A percentile compares a stretch with the other conserved stretches of the same genome.
Evolutionary conservation across 2,329 filamentous ascomycete species (phyloP).

Genomic region (Xylariaceae sp.): DNA sequence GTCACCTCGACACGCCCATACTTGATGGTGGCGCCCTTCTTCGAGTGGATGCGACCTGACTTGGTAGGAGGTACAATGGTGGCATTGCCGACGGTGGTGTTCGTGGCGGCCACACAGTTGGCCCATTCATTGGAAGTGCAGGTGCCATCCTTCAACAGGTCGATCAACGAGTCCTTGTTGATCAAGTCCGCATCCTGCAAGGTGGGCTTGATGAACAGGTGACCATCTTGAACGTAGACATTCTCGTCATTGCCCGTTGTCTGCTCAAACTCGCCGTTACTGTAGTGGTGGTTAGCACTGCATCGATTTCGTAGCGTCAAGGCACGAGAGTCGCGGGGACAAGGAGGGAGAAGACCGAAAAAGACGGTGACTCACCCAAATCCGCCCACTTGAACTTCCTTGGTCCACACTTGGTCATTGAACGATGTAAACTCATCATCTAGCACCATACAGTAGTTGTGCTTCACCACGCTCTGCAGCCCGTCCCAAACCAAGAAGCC

Average conservation of each 20-base stretch:
- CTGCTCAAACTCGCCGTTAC: slow-evolving; percentile 77
- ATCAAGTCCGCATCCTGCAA: slow-evolving; percentile 66
- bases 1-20: slow-evolving; percentile 79
- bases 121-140: slow-evolving; percentile 60
- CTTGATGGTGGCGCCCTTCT: slow-evolving; percentile 65
- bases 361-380: slow-evolving; percentile 57
- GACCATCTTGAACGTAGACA: slow-evolving; percentile 64
- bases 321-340: background rate
- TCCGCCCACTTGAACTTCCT: slow-evolving; percentile 70
- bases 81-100: slow-evolving; percentile 64
- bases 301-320: slow-evolving; percentile 7
- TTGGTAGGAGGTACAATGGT: slow-evolving; percentile 73
- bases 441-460: slow-evolving; percentile 68
- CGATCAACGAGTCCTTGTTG: slow-evolving; percentile 61
- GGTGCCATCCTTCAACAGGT: slow-evolving; percentile 60
- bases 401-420: slow-evolving; percentile 62
- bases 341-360: too few relatives aligned
- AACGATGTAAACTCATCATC: slow-evolving; percentile 61
- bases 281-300: slow-evolving; percentile 21
- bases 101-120: slow-evolving; percentile 68
- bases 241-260: slow-evolving; percentile 72
- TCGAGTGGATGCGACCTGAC: slow-evolving; percentile 75
- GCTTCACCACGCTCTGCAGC: slow-evolving; percentile 63
- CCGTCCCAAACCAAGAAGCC: slow-evolving; percentile 75
- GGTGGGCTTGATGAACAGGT: slow-evolving; percentile 72